Evolutionary conservation across 495 filamentous ascomycete genomes (phyloP), one percentile per base, ranked within the genome.

Genomic region (Penicillium malachiteum): DNA sequence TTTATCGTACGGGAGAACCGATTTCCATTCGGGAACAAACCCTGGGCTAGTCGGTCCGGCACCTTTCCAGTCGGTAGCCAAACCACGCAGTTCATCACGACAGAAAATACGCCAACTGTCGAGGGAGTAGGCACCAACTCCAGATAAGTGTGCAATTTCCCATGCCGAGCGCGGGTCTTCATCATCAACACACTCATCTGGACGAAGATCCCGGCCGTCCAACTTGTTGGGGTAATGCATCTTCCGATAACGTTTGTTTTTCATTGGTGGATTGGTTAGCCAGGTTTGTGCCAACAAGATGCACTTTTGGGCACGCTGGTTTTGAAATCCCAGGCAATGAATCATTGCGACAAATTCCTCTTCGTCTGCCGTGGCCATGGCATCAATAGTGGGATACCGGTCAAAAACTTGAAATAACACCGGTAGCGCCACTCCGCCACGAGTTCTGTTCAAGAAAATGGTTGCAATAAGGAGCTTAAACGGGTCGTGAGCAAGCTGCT

Each of bases 91-190:
- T 43, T 78, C 78, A 68, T 97, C 93, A 1, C 93, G 80, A 63
- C 91, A 96, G 68, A 97, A 97, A 51, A 97, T 96, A 4, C 94
- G 81, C 90, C 91, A 97, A 55, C 87, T 91, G 68, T 97, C 93
- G 37, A 96, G 71, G 0, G 92, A 89, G 69, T 97, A 97, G 1
- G 85, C 80, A 2, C 94, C 93, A 7, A 84, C 71, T n/a, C 89
- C 87, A 0, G 92, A 90, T 35, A 97, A 64, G 66, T 96, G 89
- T 0, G 86, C 92, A 54, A 96, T 85, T 60, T 97, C 93, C 87
- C 91, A 96, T 5, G 82, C 87, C 3, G 75, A 67, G 13, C 78
- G 72, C 9, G 53, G 55, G 55, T 81, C 66, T 40, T 72, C 69
- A 40, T 78, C 68, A 42, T 71, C 67, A 50, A 71, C 61, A n/a